Evolutionary conservation across 164 flowering plant genomes (phyloP), one percentile per base, ranked within the genome.

Genomic region (Umbilicus rupestris): DNA sequence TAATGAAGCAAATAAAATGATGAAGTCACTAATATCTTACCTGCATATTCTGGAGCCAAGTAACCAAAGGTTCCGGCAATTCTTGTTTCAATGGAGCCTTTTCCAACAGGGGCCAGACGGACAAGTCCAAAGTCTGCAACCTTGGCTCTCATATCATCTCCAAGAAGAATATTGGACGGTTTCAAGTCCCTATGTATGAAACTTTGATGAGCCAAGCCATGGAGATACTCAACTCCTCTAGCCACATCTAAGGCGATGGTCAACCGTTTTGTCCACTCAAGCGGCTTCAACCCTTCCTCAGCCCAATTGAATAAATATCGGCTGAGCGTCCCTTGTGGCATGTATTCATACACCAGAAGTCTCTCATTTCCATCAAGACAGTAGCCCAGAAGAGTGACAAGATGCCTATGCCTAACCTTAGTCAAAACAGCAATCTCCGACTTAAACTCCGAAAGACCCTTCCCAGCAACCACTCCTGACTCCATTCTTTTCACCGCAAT

Each of bases 141-240:
- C 73, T 88, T 88, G 26, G 95, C 95, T 66, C 91, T 82, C 91
- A 88, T 84, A 72, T 88, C 91, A 78, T 88, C 95, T 37, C 95
- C 95, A n/a, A 88, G 89, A 49, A 88, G 84, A 71, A 88, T 88
- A 70, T 88, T 88, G 2, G 95, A 88, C 47, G 95, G 89, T 74
- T 88, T 88, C 26, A 88, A 76, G 71, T 87, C 94, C 68, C 94
- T 78, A 49, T 87, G 93, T 66, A 87, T 87, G 66, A 87, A 87
- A 77, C 93, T 87, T 62, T 87, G 93, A 71, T 87, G 94, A 3
- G 94, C 94, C 65, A 87, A 78, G 63, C 83, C 75, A 69, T 87
- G 94, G 15, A 87, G 86, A 74, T 87, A 87, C 73, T 87, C 94
- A 16, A 87, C 94, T 10, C 89, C 95, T 68, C 95, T 80, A 2